Base-by-base conservation (phyloP, 2,329 filamentous ascomycete genomes). In the Blumeriella jaapii region DNA sequence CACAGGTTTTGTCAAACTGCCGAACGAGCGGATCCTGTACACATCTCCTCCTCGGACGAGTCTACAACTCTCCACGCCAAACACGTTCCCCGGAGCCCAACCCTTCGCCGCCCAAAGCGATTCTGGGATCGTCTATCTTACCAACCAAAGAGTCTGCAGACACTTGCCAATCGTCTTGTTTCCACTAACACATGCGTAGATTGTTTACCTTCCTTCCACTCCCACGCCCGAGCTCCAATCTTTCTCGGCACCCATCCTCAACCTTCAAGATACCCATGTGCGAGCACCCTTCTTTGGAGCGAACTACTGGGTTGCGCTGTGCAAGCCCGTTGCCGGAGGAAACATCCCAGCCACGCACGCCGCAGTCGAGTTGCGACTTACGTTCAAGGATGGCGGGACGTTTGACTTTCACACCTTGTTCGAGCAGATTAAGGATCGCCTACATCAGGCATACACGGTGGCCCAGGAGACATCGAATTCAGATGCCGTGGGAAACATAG, bases 351-450 rank as follows among this genome's bases (percentile, higher is more conserved):
- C 78, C 4, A 67, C 79, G 14, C 69, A 84, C 42, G 70, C 78
- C 12, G 74, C 78, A 17, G 67, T 94, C 27, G 84, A 91, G 51
- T 59, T 93, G 47, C 86, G 82, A 56, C 69, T 95, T 51, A 86
- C 79, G 14, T 96, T 96, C 65, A 87, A 86, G 55, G 87, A 96
- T 44, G 89, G 89, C 27, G 89, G 89, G n/a, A 87, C 87, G 39
- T 91, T 82, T 57, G 86, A 94, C 49, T 96, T 93, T 54, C 79
- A 87, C 51, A 72, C 74, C 32, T 74, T 74, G 34, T 94, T 87
- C 53, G 84, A 93, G 51, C 69, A 81, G 37, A 76, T 95, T 45
- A 86, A 84, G 55, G 87, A 93, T 54, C 72, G 85, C 5, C 62
- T 94, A 37, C 71, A 80, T 45, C 84, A 95, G 51, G 84, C 78